Conservation (phyloP, 768 basidiomycete species). For the Gymnopilus junonius region DNA sequence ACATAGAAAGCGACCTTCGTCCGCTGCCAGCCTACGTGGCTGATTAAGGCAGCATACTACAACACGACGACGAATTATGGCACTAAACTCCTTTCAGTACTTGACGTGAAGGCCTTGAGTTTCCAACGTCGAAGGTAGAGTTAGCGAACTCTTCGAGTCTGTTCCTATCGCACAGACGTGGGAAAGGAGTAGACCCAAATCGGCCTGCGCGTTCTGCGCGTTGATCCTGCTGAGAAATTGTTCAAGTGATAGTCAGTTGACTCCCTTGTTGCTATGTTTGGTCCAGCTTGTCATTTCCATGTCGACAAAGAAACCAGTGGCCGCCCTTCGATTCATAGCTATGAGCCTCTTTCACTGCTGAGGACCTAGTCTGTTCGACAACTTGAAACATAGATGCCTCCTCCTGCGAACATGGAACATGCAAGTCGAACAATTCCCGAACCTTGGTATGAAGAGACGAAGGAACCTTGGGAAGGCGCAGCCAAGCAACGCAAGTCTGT, state of each 20-base stretch:
- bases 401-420: not conserved
- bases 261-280: constrained; percentile 16
- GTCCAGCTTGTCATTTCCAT: not conserved
- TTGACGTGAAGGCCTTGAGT: not conserved
- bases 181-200: constrained; percentile 1
- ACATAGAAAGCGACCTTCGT: not conserved
- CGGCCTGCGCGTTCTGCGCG: not conserved
- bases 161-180: constrained; percentile 2
- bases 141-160: not conserved
- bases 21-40: not conserved
- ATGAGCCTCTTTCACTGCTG: not conserved
- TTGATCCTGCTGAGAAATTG: not conserved
- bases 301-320: not conserved
- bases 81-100: not conserved
- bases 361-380: not conserved
- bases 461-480: not conserved
- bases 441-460: not conserved
- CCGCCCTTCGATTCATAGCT: not conserved
- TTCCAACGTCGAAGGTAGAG: not conserved
- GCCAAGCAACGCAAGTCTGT: not conserved
- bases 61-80: not conserved
- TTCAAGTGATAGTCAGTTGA: constrained; percentile 12
- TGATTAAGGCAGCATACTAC: too few species aligned
- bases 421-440: not conserved
- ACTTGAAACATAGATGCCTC: not conserved